Evolutionary conservation across 176 grass and related monocot species (phyloP).

Genomic region (Aegilops longissima): DNA sequence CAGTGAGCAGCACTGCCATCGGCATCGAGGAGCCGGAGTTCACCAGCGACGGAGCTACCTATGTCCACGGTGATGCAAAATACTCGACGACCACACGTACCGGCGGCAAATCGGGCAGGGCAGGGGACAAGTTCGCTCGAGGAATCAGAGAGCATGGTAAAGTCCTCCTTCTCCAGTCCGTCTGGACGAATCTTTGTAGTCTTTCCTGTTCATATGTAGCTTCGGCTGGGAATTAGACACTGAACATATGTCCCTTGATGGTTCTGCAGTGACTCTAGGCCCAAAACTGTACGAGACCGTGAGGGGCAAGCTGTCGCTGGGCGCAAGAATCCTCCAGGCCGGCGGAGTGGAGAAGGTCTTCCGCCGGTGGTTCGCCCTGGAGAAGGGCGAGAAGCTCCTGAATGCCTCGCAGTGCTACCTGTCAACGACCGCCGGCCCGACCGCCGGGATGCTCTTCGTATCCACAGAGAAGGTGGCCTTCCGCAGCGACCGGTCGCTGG

Average conservation of each 20-base stretch:
- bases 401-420: conserved; percentile 82
- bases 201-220: not conserved
- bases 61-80: conserved; percentile 10
- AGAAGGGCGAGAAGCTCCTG: conserved; percentile 56
- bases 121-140: conserved; percentile 44
- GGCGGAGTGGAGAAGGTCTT: conserved; percentile 86
- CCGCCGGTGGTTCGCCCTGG: conserved; percentile 53
- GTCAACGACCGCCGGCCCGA: conserved; percentile 72
- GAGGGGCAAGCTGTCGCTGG: conserved; percentile 78
- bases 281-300: conserved; percentile 74
- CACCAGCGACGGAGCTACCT: conserved; percentile 10
- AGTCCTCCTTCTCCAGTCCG: not conserved
- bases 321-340: conserved; percentile 61
- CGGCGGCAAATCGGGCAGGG: conserved; percentile 31
- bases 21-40: conserved; percentile 61
- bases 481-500: conserved; percentile 61
- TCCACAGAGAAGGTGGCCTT: conserved; percentile 66
- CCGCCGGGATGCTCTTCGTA: conserved; percentile 73
- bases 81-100: conserved; percentile 12
- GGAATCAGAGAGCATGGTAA: conserved; percentile 81
- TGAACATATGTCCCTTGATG: not conserved
- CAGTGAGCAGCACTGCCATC: conserved; percentile 56
- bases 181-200: not conserved
- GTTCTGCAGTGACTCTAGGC: conserved; percentile 53
- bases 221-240: not conserved